These are phyloP conservation scores for Hypoxylon lienhwacheense DNA, from an alignment of 495 filamentous ascomycete species.

Conservation along the genomic window DNA sequence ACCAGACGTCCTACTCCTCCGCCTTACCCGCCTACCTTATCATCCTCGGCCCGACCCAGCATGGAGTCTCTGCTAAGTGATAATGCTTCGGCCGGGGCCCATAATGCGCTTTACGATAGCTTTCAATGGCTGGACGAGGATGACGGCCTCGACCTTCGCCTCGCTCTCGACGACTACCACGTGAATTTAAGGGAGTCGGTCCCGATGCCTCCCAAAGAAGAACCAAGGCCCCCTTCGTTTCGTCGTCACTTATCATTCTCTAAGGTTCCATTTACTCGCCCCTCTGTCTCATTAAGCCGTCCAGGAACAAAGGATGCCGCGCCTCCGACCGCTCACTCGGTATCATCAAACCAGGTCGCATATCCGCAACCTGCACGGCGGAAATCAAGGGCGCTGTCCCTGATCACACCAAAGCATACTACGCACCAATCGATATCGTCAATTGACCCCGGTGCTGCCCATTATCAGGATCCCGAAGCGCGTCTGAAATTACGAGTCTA, in stretches of 20 bases:
- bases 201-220: conserved; percentile 45
- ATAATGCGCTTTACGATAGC: conserved; percentile 60
- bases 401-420: conserved; percentile 52
- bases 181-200: conserved; percentile 48
- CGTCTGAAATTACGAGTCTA: conserved; percentile 86
- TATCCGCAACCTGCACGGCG: conserved; percentile 43
- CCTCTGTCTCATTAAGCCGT: conserved; percentile 47
- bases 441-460: conserved; percentile 72
- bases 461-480: conserved; percentile 91
- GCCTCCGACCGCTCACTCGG: conserved; percentile 37
- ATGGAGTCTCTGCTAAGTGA: conserved; percentile 42
- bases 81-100: conserved; percentile 10
- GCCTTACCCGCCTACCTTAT: conserved; percentile 31
- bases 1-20: conserved; percentile 42
- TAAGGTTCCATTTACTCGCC: conserved; percentile 58
- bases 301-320: conserved; percentile 47
- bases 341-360: conserved; percentile 40
- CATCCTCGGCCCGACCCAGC: conserved; percentile 36
- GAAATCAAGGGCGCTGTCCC: conserved; percentile 53
- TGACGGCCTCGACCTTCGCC: conserved; percentile 69
- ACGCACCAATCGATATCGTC: conserved; percentile 53
- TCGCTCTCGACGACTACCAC: conserved; percentile 60
- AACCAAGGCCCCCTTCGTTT: conserved; percentile 50
- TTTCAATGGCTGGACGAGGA: conserved; percentile 83
- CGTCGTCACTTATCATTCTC: conserved; percentile 56